These are phyloP conservation scores for Cercospora zeina DNA, from an alignment of 2,329 filamentous ascomycete genomes.

Conservation along the genomic window DNA sequence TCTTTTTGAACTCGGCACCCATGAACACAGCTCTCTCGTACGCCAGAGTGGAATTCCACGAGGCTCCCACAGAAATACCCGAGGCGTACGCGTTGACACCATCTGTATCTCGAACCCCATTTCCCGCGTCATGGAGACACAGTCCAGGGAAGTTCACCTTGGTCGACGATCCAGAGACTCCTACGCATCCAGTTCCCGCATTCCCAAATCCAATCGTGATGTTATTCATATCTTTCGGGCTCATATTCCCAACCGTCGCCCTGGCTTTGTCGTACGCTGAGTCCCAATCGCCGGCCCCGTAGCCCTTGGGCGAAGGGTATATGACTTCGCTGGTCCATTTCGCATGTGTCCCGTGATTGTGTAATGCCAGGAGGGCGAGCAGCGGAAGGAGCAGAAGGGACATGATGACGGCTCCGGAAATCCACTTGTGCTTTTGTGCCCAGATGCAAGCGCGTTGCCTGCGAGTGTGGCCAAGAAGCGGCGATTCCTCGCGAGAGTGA, in stretches of 20 bases:
- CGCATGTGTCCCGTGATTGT: slow-evolving; percentile 29
- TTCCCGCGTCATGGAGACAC: slow-evolving; percentile 47
- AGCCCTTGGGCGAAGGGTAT: slow-evolving; percentile 32
- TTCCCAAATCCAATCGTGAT: slow-evolving; percentile 40
- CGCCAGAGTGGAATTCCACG: slow-evolving; percentile 57
- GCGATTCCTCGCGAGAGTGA: background rate
- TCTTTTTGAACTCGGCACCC: slow-evolving; percentile 56
- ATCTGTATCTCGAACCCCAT: slow-evolving; percentile 48
- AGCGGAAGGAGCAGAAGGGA: slow-evolving; percentile 36
- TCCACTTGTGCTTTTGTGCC: slow-evolving; percentile 31
- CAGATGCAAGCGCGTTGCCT: slow-evolving; percentile 21
- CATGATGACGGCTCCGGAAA: slow-evolving; percentile 29
- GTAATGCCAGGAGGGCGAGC: slow-evolving; percentile 36
- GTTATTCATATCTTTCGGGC: slow-evolving; percentile 42
- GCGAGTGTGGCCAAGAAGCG: background rate
- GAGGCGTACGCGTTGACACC: slow-evolving; percentile 48
- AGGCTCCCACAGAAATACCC: slow-evolving; percentile 47
- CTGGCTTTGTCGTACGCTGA: slow-evolving; percentile 38
- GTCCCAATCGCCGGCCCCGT: slow-evolving; percentile 40
- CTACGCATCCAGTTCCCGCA: slow-evolving; percentile 41
- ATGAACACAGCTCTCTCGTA: slow-evolving; percentile 55
- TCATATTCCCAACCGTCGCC: slow-evolving; percentile 41
- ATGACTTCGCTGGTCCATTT: slow-evolving; percentile 27
- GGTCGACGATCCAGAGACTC: slow-evolving; percentile 41
- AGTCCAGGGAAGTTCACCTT: slow-evolving; percentile 45